Evolutionary conservation across 768 basidiomycete genomes (phyloP), one percentile per base, ranked within the genome.

Genomic region (Tremella fuciformis): DNA sequence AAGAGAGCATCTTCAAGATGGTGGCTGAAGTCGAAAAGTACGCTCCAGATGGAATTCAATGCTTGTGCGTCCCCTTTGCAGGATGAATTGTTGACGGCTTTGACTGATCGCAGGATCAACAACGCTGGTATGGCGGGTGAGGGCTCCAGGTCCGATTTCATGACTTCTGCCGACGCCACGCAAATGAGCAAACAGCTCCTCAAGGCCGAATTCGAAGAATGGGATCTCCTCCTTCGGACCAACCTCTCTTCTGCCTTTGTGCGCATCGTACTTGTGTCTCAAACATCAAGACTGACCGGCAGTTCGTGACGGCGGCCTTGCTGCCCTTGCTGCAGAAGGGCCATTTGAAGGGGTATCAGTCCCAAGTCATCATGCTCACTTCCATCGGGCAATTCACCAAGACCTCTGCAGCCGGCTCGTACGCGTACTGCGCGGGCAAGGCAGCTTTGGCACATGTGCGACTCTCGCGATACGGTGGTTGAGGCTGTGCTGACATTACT

Each of bases 91-190:
- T 49, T 21, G 46, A 19, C 13, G 7, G 29, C 29, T 13, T 24
- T 57, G 24, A 39, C 49, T 16, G 39, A 1, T 13, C 37, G 13
- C 24, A 72, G 70, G 13, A 48, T 67, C 62, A 72, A 72, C 56
- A 72, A 72, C 59, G 65, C 71, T n/a, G 71, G 71, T 53, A 57
- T 72, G 22, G 71, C 71, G n/a, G 71, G 71, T 21, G 71, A 72
- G 53, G 67, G 66, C 8, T 65, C 62, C 13, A 53, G 71, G 34
- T 62, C 67, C 47, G 71, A 68, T 3, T 72, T 65, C 46, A 66
- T 67, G 46, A 52, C 54, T 15, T 41, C 60, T 11, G 66, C 67
- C 15, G 66, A 69, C 25, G 53, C 66, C 7, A 42, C 55, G 25
- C 56, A 59, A 50, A 63, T 64, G 49, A 58, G 47, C 3, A 24